A percentile compares a stretch with the other conserved stretches of the same genome.
Conservation (phyloP, 768 basidiomycete species). For the Postia placenta region DNA sequence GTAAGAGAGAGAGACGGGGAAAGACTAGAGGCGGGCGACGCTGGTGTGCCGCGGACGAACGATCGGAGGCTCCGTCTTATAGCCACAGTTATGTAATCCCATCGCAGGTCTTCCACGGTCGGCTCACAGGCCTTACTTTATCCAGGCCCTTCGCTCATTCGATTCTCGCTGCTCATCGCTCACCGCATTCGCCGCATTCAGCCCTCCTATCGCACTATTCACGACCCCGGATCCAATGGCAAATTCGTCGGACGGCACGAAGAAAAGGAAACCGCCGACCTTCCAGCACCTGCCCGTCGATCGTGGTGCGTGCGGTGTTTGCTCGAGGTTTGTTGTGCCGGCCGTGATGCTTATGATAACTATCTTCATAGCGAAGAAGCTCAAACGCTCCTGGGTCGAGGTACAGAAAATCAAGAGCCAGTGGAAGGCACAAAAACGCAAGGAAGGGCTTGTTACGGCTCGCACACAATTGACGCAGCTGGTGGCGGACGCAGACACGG, state of each 20-base stretch:
- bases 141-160: neutral
- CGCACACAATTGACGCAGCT: slow-evolving; percentile 6
- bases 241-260: slow-evolving; percentile 17
- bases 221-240: neutral
- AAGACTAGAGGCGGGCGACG: slow-evolving; percentile 6
- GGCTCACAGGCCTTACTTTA: neutral
- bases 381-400: slow-evolving; percentile 79
- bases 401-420: slow-evolving; percentile 70
- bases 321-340: neutral
- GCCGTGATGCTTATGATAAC: neutral
- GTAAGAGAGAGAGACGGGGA: slow-evolving; percentile 16
- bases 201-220: neutral
- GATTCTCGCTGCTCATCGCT: neutral
- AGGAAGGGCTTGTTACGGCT: slow-evolving; percentile 29
- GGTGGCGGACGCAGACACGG: slow-evolving; percentile 5
- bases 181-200: neutral
- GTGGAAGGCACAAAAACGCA: slow-evolving; percentile 70
- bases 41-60: slow-evolving; percentile 8
- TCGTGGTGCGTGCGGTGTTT: slow-evolving; percentile 41
- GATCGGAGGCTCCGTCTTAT: slow-evolving; percentile 13
- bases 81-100: slow-evolving; percentile 18
- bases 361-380: slow-evolving; percentile 54
- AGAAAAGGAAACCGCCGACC: slow-evolving; percentile 60
- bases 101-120: slow-evolving; percentile 9
- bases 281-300: slow-evolving; percentile 61